Percentiles rank a stretch among this genome's conserved stretches.
These are phyloP conservation scores for Diaporthe batatas DNA, from an alignment of 2,329 filamentous ascomycete species.

Conservation along the genomic window DNA sequence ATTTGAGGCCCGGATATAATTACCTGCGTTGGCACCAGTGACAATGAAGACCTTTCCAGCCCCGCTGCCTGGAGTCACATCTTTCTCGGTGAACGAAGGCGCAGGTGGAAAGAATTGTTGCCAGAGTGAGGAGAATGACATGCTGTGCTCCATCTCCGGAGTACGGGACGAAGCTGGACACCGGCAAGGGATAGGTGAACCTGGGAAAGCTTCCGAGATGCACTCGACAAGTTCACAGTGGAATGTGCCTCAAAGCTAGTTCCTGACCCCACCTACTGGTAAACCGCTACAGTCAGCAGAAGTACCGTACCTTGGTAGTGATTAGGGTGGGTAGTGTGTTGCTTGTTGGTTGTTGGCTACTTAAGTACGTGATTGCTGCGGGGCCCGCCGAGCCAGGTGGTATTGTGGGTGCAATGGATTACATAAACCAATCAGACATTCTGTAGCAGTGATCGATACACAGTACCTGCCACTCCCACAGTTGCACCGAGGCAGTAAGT, in stretches of 20 bases:
- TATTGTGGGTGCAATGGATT: constrained; percentile 1
- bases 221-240: not conserved
- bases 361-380: constrained; percentile 4
- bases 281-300: too few relatives aligned
- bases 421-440: constrained; percentile 10
- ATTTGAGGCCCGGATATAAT: not conserved
- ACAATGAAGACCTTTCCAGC: constrained; percentile 21
- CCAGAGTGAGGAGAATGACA: constrained; percentile 23
- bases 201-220: constrained; percentile 6
- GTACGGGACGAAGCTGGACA: constrained; percentile 16
- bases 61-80: constrained; percentile 18
- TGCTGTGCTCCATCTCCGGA: constrained; percentile 14
- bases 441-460: not conserved
- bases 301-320: too few relatives aligned
- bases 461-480: not conserved
- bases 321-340: constrained; percentile 8
- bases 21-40: constrained; percentile 23
- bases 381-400: not conserved
- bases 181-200: constrained; percentile 13
- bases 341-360: constrained; percentile 11
- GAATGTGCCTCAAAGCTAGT: too few relatives aligned
- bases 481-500: not conserved
- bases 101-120: constrained; percentile 27
- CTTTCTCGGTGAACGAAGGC: constrained; percentile 25
- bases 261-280: too few relatives aligned